These are phyloP conservation scores for Posidonia oceanica DNA, from an alignment of 116 monocot genomes.

Conservation along the genomic window DNA sequence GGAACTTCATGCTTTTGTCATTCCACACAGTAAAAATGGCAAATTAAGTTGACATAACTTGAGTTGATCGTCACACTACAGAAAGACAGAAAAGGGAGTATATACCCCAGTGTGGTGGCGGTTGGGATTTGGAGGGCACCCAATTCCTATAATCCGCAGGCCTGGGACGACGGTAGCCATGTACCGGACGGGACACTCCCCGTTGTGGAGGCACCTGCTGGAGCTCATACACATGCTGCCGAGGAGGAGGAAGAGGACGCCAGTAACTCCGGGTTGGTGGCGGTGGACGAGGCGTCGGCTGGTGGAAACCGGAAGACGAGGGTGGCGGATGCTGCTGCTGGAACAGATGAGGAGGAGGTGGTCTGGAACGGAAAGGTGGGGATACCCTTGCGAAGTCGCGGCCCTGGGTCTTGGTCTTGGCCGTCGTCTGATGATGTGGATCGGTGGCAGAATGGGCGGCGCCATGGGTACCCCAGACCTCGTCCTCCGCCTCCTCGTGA, in stretches of 20 bases:
- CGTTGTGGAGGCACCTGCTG: not conserved
- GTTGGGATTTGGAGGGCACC: constrained; percentile 7
- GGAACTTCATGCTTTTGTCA: not conserved
- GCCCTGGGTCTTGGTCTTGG: not conserved
- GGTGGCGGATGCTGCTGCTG: not conserved
- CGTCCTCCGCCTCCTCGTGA: not conserved
- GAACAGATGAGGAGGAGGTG: not conserved
- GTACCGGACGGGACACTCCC: not conserved
- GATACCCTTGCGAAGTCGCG: not conserved
- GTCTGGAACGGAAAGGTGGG: too few relatives aligned
- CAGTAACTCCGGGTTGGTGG: not conserved
- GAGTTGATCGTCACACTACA: not conserved
- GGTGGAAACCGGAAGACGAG: too few relatives aligned
- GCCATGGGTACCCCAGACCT: not conserved
- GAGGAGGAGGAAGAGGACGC: not conserved
- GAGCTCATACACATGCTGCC: too few relatives aligned
- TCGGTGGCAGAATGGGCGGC: not conserved
- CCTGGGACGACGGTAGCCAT: not conserved
- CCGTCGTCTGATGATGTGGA: not conserved
- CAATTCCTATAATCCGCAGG: constrained; percentile 18
- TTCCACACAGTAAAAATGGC: not conserved
- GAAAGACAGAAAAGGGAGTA: not conserved
- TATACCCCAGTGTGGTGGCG: not conserved
- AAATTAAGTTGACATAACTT: not conserved
- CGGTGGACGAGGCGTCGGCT: not conserved